Evolutionary conservation across 164 flowering plant genomes (phyloP), one percentile per base, ranked within the genome.

Genomic region (Dillenia suffruticosa): DNA sequence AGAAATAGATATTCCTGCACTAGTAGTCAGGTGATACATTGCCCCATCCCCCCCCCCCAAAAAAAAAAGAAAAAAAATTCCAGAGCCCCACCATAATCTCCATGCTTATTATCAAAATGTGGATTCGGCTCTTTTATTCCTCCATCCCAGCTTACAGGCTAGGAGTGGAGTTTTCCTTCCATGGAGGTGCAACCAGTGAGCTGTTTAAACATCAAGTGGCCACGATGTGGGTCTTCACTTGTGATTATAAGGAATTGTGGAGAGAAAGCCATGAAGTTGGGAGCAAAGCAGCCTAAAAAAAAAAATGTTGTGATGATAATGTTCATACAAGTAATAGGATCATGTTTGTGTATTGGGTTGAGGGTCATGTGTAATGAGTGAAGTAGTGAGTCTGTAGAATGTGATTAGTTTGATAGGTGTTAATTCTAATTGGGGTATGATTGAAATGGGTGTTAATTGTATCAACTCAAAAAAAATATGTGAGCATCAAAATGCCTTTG

Each of bases 1-100:
- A n/a, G 81, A 72, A 11, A 50, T 78, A 11, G 81, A 74, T 17
- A 68, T 72, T 14, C 77, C 77, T 61, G 59, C 74, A 40, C 70
- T 73, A 69, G 68, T n/a, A n/a, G n/a, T n/a, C 59, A 70, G 73
- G 79, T 67, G 44, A 22, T 1, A 8, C 9, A 52, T 51, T 51
- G 12, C 32, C 40, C 40, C 56, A 49, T 9, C 2, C 51, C n/a
- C n/a, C 46, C n/a, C 12, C n/a, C 55, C 40, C 40, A 32, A 32
- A 32, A 32, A 32, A 32, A 32, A 32, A 32, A 32, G 5, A 32
- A 32, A 32, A 32, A 32, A 32, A 32, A 32, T 4, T 32, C 40
- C 5, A 32, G 6, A 32, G 40, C 40, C 40, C 40, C 40, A 32
- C 40, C 4, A 5, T 32, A 32, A 32, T 32, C 40, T 32, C 40